These are phyloP conservation scores for Croton laevigatus DNA, from an alignment of 441 rosid genomes.

Conservation along the genomic window DNA sequence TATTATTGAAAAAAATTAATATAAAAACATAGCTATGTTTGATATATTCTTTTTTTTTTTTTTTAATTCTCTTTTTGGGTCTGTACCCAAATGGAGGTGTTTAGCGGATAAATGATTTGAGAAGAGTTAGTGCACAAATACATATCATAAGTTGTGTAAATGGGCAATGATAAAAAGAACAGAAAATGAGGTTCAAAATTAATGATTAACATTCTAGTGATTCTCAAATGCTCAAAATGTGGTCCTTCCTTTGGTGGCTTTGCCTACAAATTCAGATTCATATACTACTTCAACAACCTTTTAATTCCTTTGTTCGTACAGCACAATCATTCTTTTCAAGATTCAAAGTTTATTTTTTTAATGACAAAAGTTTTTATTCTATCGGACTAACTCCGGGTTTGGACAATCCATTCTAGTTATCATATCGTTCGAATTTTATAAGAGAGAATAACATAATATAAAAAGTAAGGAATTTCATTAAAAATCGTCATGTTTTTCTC, in stretches of 20 bases:
- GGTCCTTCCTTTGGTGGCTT: constrained; percentile 40
- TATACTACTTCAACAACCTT: no score
- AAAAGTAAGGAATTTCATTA: constrained; percentile 14
- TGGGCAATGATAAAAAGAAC: not conserved
- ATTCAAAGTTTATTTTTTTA: no score
- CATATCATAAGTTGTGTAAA: not conserved
- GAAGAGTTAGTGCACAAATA: not conserved
- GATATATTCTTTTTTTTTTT: no score
- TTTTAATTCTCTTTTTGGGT: no score
- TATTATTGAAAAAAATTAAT: no score
- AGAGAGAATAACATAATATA: not conserved
- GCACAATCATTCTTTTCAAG: no score
- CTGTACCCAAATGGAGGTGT: not conserved
- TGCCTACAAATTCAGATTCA: no score
- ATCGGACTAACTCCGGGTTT: not conserved
- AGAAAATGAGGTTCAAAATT: constrained; percentile 11
- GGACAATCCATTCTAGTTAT: no score
- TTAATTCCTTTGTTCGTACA: no score
- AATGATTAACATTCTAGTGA: constrained; percentile 11
- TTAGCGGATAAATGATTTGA: not conserved
- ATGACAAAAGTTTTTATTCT: no score
- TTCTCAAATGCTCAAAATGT: constrained; percentile 37
- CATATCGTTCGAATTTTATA: not conserved
- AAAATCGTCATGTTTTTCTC: constrained; percentile 2
- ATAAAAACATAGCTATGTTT: no score